Evolutionary conservation across 1,284 basidiomycete genomes (phyloP).

Genomic region (Pascua guehoae): DNA sequence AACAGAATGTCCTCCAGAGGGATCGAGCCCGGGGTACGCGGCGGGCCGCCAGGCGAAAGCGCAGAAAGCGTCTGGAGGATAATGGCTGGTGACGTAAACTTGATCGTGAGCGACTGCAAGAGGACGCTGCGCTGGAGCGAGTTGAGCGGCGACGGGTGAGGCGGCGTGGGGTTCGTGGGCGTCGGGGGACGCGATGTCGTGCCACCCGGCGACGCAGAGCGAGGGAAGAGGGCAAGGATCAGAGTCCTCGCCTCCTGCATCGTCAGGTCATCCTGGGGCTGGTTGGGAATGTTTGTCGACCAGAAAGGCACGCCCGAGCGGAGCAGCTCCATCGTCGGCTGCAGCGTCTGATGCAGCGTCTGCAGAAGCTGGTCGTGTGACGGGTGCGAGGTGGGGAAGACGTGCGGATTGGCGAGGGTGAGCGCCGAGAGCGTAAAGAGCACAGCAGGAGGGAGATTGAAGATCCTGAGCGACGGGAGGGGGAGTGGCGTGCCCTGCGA

Average conservation of each 20-base stretch:
- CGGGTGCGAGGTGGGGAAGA: slow-evolving; percentile 37
- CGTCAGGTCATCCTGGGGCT: slow-evolving; percentile 38
- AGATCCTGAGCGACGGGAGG: slow-evolving; percentile 40
- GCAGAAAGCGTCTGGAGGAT: slow-evolving; percentile 45
- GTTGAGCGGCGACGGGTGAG: slow-evolving; percentile 41
- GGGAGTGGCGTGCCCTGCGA: slow-evolving; percentile 41
- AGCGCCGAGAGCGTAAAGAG: slow-evolving; percentile 44
- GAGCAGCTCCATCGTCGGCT: slow-evolving; percentile 38
- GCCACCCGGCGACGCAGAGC: slow-evolving; percentile 23
- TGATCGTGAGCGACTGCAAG: slow-evolving; percentile 39
- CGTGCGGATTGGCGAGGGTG: slow-evolving; percentile 43
- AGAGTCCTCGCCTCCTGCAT: slow-evolving; percentile 44
- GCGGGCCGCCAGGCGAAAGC: slow-evolving; percentile 43
- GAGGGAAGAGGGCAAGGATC: slow-evolving; percentile 45
- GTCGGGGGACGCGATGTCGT: slow-evolving; percentile 35
- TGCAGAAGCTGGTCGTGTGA: slow-evolving; percentile 35
- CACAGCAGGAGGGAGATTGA: slow-evolving; percentile 40
- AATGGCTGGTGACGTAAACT: slow-evolving; percentile 48
- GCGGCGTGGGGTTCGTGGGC: slow-evolving; percentile 43
- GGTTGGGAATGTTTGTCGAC: slow-evolving; percentile 34
- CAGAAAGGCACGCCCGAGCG: slow-evolving; percentile 40
- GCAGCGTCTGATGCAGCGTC: slow-evolving; percentile 39
- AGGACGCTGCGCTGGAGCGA: slow-evolving; percentile 42
- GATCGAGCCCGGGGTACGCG: slow-evolving; percentile 33
- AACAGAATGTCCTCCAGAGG: slow-evolving; percentile 47